Percentiles rank a stretch among this genome's conserved stretches.
phyloP scores from a whole-genome alignment of 1,284 basidiomycete species.

The Cerrena zonata region DNA sequence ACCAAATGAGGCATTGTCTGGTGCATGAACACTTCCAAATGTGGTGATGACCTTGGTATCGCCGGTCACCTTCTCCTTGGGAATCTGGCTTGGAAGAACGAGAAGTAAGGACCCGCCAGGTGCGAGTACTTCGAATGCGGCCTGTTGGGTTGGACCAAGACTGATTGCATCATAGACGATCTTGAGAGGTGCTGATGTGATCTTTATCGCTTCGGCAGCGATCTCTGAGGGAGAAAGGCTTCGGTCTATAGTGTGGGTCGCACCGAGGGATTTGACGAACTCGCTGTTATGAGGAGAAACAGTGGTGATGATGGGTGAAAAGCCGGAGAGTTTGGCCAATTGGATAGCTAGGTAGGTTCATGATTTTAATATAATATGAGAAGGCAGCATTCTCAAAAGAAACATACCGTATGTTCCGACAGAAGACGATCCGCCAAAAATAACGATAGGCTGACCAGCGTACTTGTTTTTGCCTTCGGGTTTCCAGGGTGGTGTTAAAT shows the following conservation, averaged over 20 bases:
- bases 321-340: slow-evolving; percentile 42
- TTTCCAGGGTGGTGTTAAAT: slow-evolving; percentile 12
- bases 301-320: slow-evolving; percentile 44
- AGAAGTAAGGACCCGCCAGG: slow-evolving; percentile 8
- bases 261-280: slow-evolving; percentile 42
- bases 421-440: slow-evolving; percentile 29
- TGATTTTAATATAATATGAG: too few relatives aligned
- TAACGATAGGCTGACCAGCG: slow-evolving; percentile 23
- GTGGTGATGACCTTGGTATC: neutral
- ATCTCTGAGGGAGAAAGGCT: slow-evolving; percentile 2
- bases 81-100: slow-evolving; percentile 1
- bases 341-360: slow-evolving; percentile 33
- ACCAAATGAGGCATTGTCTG: slow-evolving; percentile 3
- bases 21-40: slow-evolving; percentile 1
- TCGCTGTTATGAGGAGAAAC: slow-evolving; percentile 38
- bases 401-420: slow-evolving; percentile 28
- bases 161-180: slow-evolving; percentile 10
- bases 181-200: slow-evolving; percentile 10
- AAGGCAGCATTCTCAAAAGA: neutral
- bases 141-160: slow-evolving; percentile 5
- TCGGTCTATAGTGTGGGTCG: slow-evolving; percentile 38
- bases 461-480: slow-evolving; percentile 22
- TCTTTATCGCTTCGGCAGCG: neutral
- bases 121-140: slow-evolving; percentile 10
- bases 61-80: neutral